A percentile compares a stretch with the other conserved stretches of the same genome.
phyloP scores from a whole-genome alignment of 805 yeast genomes.

The Starmerella floricola region DNA sequence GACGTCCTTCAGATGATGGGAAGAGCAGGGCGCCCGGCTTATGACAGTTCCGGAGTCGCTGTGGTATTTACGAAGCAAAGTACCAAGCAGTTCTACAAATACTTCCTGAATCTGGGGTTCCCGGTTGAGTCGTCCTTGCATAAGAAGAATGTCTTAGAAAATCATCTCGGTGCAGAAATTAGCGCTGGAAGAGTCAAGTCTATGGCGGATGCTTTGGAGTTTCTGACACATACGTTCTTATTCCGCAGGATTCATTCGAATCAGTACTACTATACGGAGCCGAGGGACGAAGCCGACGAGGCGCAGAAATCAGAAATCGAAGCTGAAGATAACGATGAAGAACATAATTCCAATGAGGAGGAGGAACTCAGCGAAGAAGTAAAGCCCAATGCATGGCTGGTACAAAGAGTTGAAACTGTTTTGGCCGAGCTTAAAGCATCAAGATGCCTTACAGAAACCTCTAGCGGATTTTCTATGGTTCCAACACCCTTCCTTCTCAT shows the following conservation, averaged over 20 bases:
- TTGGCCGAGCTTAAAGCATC: constrained; percentile 57
- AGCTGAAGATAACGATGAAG: not conserved
- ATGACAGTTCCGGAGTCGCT: constrained; percentile 65
- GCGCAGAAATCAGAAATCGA: no score
- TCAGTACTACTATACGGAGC: constrained; percentile 56
- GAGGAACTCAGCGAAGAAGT: constrained; percentile 31
- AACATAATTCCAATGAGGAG: not conserved
- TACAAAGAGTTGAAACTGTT: constrained; percentile 50
- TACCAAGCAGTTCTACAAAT: constrained; percentile 64
- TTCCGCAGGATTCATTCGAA: constrained; percentile 64
- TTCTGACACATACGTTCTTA: constrained; percentile 63
- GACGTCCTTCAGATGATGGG: constrained; percentile 81
- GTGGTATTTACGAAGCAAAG: constrained; percentile 65
- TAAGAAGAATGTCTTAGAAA: constrained; percentile 46
- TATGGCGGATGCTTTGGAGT: constrained; percentile 61
- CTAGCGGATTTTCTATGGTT: constrained; percentile 24
- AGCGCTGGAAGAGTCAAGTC: constrained; percentile 54
- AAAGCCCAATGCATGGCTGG: constrained; percentile 27
- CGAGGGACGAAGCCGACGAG: not conserved
- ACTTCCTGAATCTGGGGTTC: constrained; percentile 64
- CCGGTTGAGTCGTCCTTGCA: constrained; percentile 74
- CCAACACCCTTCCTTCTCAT: constrained; percentile 77
- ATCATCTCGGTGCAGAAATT: constrained; percentile 73
- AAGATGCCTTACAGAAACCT: constrained; percentile 21
- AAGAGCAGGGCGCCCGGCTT: constrained; percentile 73